Conservation (phyloP, 768 basidiomycete genomes). For the Phlebiopsis flavidoalba region DNA sequence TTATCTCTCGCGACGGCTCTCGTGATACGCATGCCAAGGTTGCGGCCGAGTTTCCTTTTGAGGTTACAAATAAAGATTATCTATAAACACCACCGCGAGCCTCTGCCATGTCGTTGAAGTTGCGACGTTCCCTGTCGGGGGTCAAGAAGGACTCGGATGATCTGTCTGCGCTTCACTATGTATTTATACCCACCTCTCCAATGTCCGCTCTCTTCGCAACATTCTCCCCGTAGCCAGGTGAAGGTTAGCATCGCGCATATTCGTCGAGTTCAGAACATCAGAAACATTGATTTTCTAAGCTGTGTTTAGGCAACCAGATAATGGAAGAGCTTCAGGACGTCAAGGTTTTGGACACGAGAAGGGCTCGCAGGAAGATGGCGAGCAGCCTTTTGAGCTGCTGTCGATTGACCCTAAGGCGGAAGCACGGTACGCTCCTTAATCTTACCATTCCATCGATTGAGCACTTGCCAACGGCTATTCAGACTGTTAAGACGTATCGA, state of each 20-base stretch:
- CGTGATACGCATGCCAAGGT: neutral
- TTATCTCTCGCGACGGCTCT: neutral
- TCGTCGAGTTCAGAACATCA: neutral
- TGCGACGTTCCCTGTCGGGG: neutral
- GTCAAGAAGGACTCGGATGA: neutral
- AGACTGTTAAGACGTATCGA: conserved; percentile 23
- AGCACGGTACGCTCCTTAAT: neutral
- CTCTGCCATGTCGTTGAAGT: neutral
- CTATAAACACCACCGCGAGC: neutral
- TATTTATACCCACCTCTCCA: neutral
- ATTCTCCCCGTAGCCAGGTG: neutral
- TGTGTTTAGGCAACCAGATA: neutral
- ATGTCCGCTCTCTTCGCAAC: neutral
- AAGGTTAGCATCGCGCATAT: neutral
- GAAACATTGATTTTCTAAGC: neutral
- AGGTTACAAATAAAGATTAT: neutral
- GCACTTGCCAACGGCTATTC: neutral
- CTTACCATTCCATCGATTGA: too few species aligned
- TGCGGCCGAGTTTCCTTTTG: neutral
- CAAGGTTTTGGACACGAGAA: neutral
- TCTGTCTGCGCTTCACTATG: neutral
- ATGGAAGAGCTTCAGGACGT: neutral
- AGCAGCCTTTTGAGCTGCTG: neutral
- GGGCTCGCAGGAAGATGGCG: neutral
- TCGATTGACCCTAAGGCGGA: neutral